Evolutionary conservation across 2,329 filamentous ascomycete species (phyloP), one percentile per base, ranked within the genome.

Genomic region (Apiospora saccharicola): DNA sequence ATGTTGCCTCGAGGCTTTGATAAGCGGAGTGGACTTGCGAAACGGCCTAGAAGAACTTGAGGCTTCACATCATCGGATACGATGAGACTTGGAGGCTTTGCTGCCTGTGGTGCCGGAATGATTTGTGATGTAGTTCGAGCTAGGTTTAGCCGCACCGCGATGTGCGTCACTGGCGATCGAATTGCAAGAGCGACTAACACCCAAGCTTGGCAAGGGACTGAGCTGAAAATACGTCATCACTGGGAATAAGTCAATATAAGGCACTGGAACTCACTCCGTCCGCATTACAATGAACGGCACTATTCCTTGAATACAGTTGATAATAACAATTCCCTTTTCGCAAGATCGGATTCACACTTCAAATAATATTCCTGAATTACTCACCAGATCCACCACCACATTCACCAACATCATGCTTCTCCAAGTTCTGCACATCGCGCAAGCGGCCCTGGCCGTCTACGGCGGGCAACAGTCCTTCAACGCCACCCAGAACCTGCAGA

Each of bases 401-500:
- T 14, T 22, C 37, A 22, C 5, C 41, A 26, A 24, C 1, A 57
- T 43, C 49, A 78, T 79, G 77, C 68, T 82, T 34, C 71, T 79
- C 13, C 75, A 75, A 19, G 74, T 83, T 72, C 57, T 82, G 13
- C 82, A 85, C 75, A 67, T 81, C n/a, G 75, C 76, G 43, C 85
- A 86, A 75, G 78, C 82, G 22, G 75, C 78, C 22, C 81, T 86
- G 44, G 78, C 80, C n/a, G 78, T 75, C 67, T 86, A 85, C 75
- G 85, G 83, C 74, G 82, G 80, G 61, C 81, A 81, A 71, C 79
- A 84, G 22, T 83, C 83, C 70, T 83, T 81, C 73, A 76, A 81
- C 67, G 81, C 85, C 64, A 84, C 86, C 75, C 80, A 76, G 49
- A 85, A 85, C 72, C 81, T 87, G 5, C 80, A 79, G 44, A 81